Evolutionary conservation across 768 basidiomycete species (phyloP), one percentile per base, ranked within the genome.

Genomic region (Suillus alpinus): DNA sequence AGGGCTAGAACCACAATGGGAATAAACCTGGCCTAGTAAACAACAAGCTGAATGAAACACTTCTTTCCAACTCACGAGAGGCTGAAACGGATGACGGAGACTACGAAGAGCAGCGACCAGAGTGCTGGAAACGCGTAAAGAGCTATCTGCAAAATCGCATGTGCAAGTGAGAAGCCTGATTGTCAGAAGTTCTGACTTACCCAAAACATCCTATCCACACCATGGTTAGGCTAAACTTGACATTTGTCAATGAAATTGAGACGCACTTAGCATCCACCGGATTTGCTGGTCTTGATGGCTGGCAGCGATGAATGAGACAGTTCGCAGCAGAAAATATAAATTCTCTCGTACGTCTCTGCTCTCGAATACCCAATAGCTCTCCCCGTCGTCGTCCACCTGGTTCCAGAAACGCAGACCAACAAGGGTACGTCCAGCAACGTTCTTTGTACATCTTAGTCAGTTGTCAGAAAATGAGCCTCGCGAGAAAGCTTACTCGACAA

Each of bases 391-490:
- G 68, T 98, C 95, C 57, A 88, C 89, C 76, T 98, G 95, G 72
- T 98, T 99, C 96, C 96, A 98, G 70, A 95, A 99, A 58, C 97
- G 82, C 62, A 99, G 78, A 23, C 97, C 97, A 12, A 98, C 97
- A 16, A 99, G 80, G 26, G 90, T 94, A 65, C 97, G 80, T 2
- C 97, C 97, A 0, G 95, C 85, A 14, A 99, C 94, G 68, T 99
- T 99, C 90, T 95, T 67, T 52, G 29, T 55, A 59, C 44, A 43
- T 44, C 37, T 62, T n/a, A 61, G 29, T 34, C 57, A 23, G 47
- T 39, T 16, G 53, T 55, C 12, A 26, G 6, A 26, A 4, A 9
- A 55, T 7, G 39, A 39, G 23, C 20, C 9, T 29, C 34, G 10
- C 3, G 10, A n/a, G n/a, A n/a, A 51, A 32, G 62, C 85, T 62